phyloP scores from a whole-genome alignment of 1,284 basidiomycete species.

The Lignosus rhinocerotis region DNA sequence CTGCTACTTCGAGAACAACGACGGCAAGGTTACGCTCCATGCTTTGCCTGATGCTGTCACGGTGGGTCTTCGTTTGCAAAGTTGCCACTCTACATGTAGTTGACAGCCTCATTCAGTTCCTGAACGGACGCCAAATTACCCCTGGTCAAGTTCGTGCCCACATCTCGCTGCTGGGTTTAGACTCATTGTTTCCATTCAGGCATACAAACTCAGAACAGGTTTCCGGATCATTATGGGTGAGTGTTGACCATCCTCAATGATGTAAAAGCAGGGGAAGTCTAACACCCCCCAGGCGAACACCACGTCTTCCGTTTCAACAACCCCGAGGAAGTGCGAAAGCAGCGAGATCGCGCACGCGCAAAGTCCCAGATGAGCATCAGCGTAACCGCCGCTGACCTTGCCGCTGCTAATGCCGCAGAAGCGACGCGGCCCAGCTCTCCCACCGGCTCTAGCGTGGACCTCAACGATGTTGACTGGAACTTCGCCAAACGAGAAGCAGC shows the following conservation, averaged over 20 bases:
- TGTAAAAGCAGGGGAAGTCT: not conserved
- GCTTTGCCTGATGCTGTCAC: constrained; percentile 82
- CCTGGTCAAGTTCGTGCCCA: constrained; percentile 62
- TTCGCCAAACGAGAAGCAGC: constrained; percentile 93
- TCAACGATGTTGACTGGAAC: constrained; percentile 87
- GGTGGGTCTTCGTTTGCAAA: constrained; percentile 41
- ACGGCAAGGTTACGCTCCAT: constrained; percentile 84
- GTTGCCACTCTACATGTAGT: constrained; percentile 14
- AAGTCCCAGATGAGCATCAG: constrained; percentile 69
- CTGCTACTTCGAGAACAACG: constrained; percentile 86
- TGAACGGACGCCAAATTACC: constrained; percentile 89
- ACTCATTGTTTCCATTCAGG: constrained; percentile 40
- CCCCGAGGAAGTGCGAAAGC: constrained; percentile 91
- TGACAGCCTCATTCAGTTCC: constrained; percentile 53
- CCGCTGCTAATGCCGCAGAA: constrained; percentile 43
- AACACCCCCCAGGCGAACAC: constrained; percentile 71
- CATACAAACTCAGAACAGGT: constrained; percentile 84
- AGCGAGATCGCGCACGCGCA: constrained; percentile 74
- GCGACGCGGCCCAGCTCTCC: constrained; percentile 80
- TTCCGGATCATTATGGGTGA: constrained; percentile 92
- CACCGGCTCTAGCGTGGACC: constrained; percentile 61
- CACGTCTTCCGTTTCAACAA: constrained; percentile 99
- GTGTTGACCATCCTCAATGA: constrained; percentile 22
- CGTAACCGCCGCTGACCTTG: constrained; percentile 63
- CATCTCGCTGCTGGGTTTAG: not conserved